These are phyloP conservation scores for Colletotrichum plurivorum DNA, from an alignment of 2,329 filamentous ascomycete species.

Conservation along the genomic window DNA sequence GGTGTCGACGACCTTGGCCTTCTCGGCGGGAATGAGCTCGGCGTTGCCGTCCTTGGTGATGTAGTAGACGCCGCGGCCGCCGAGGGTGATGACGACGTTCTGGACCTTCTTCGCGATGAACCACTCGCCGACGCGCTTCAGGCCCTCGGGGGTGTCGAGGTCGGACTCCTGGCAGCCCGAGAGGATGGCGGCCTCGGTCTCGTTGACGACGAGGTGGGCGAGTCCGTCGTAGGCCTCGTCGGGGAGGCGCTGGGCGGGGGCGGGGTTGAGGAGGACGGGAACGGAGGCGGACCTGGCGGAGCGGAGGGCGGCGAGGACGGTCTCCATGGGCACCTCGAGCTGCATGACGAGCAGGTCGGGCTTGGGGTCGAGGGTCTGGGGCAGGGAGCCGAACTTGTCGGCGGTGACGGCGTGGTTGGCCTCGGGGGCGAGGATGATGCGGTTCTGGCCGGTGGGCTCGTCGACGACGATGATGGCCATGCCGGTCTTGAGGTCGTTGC, in stretches of 20 bases:
- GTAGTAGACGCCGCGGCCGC: constrained; percentile 83
- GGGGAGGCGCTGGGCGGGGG: constrained; percentile 80
- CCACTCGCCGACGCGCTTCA: constrained; percentile 63
- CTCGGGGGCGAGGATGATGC: constrained; percentile 81
- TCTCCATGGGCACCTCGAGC: constrained; percentile 80
- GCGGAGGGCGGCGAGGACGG: constrained; percentile 73
- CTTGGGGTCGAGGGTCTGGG: constrained; percentile 45
- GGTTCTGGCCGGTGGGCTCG: constrained; percentile 79
- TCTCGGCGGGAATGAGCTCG: constrained; percentile 72
- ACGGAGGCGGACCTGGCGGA: constrained; percentile 64
- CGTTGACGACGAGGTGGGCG: constrained; percentile 88
- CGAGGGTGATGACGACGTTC: constrained; percentile 88
- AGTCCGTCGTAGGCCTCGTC: constrained; percentile 75
- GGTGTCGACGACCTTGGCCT: constrained; percentile 87
- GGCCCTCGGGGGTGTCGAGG: constrained; percentile 61
- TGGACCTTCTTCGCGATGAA: constrained; percentile 80
- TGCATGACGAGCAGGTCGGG: constrained; percentile 81
- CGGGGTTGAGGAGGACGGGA: constrained; percentile 86
- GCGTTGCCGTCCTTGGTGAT: constrained; percentile 58
- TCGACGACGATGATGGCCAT: constrained; percentile 84
- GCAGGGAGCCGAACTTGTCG: constrained; percentile 51
- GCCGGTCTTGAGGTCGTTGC: constrained; percentile 68
- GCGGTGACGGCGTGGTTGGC: constrained; percentile 72
- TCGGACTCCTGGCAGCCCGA: constrained; percentile 67
- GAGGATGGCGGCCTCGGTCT: constrained; percentile 87